Base-by-base conservation (phyloP, 139 green algal genomes). In the Chlorella vulgaris region DNA sequence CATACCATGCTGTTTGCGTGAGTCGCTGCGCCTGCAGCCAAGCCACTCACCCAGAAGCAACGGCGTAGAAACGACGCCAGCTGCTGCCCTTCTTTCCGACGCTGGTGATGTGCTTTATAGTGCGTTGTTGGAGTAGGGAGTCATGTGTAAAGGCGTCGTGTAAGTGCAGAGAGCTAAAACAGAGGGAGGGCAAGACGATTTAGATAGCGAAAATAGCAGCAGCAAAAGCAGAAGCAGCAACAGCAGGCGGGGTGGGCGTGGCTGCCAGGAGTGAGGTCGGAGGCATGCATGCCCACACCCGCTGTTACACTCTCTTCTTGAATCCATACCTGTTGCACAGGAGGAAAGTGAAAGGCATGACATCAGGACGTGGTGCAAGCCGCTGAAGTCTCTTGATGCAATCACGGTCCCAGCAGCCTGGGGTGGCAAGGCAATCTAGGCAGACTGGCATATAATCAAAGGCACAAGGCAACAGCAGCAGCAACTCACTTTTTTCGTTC, bases 401-500 rank as follows among this genome's bases (percentile, higher is more conserved):
- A 55, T 55, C 15, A 15, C 47, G 15, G 47, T 10, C 18, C 18
- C 55, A 65, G 55, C 55, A n/a, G 55, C n/a, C n/a, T n/a, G n/a
- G n/a, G n/a, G n/a, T n/a, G n/a, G n/a, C n/a, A n/a, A n/a, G n/a
- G n/a, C n/a, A n/a, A n/a, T n/a, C n/a, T n/a, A n/a, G 55, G 63
- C 65, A 47, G 33, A 22, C 2, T 13, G 47, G 65, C 65, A 31
- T 31, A 26, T 1, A 42, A 22, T 7, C 29, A 24, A 29, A 36
- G 61, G 26, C 15, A 29, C 22, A 15, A 35, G 2, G n/a, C n/a
- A n/a, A 2, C 4, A 21, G 35, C 15, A 51, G 65, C 65, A 69
- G 18, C 19, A 21, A 55, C 68, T 81, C 55, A 87, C 69, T 88
- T 89, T 79, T 93, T 89, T n/a, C 83, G 55, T 43, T 97, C 94